Evolutionary conservation across 2,329 filamentous ascomycete species (phyloP), one percentile per base, ranked within the genome.

Genomic region (Juglanconis sp.): DNA sequence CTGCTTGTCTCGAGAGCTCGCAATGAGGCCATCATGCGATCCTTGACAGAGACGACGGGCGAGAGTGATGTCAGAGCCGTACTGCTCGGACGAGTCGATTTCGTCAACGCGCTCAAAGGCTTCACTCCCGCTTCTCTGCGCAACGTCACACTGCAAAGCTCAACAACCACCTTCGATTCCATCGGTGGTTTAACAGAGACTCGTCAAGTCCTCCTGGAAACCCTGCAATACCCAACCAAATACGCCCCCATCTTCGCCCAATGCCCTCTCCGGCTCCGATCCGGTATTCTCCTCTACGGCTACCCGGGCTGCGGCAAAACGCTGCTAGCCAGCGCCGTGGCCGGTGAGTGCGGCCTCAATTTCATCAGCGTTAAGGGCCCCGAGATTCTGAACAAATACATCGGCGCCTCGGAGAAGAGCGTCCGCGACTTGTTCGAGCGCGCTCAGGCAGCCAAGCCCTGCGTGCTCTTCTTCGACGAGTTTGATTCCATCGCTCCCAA

Each of bases 351-450:
- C 70, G 94, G 94, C 0, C 86, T 99, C 63, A 99, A 99, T 74
- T 99, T 99, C 75, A 99, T 99, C 74, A 93, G 89, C 46, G 95
- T 99, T 70, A 99, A 99, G 77, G 95, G 95, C 0, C 95, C 95
- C 0, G 96, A 99, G 74, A 98, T 99, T 61, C 78, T 99, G 57
- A 99, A 99, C 81, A 99, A 99, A 76, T 99, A 99, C 73, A 99
- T 99, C 61, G 95, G 95, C 70, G 95, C 95, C 0, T 96, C 91
- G 34, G 95, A 99, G 70, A 99, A 99, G 80, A 92, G 88, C 63
- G 93, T 99, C 6, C 87, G 96, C 47, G 95, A 99, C 72, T 81
- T 99, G 1, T 99, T 99, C 69, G 94, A 96, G 71, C 86, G 95
- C 47, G 95, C 95, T 0, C 87, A 89, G 70, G 94, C 95, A 3